Conservation (phyloP, 306 rosid genomes). For the Cyamopsis tetragonoloba region DNA sequence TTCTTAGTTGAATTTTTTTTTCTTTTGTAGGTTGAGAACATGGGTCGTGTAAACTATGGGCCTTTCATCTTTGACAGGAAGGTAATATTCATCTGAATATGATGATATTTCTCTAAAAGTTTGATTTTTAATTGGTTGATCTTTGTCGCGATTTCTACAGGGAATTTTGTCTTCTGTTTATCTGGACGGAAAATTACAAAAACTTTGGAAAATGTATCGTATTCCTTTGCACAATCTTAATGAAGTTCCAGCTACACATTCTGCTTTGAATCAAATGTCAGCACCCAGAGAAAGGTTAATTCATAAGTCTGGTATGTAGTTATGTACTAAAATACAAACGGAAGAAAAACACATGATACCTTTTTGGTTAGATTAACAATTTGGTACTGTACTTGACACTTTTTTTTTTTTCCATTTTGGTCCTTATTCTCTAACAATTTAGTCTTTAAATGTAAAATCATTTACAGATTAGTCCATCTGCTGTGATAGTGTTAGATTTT, state of each 20-base stretch:
- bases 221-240: constrained; percentile 68
- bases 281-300: constrained; percentile 32
- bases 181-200: constrained; percentile 46
- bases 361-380: too few species aligned
- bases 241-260: constrained; percentile 44
- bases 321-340: constrained; percentile 26
- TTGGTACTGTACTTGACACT: too few species aligned
- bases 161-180: constrained; percentile 87
- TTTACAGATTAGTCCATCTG: too few species aligned
- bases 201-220: constrained; percentile 77
- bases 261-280: constrained; percentile 31
- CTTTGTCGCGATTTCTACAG: constrained; percentile 40
- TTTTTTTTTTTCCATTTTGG: too few species aligned
- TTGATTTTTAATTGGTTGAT: constrained; percentile 22
- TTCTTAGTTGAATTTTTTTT: constrained; percentile 9
- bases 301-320: constrained; percentile 52
- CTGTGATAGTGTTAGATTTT: too few species aligned
- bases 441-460: too few species aligned
- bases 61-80: constrained; percentile 68
- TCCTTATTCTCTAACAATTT: too few species aligned
- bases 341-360: neutral
- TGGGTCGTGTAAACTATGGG: constrained; percentile 90
- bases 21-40: constrained; percentile 73
- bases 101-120: neutral
- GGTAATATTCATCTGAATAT: constrained; percentile 48